Percentiles rank a stretch among this genome's conserved stretches.
Conservation (phyloP, 2,329 filamentous ascomycete species). For the Drechmeria coniospora region DNA sequence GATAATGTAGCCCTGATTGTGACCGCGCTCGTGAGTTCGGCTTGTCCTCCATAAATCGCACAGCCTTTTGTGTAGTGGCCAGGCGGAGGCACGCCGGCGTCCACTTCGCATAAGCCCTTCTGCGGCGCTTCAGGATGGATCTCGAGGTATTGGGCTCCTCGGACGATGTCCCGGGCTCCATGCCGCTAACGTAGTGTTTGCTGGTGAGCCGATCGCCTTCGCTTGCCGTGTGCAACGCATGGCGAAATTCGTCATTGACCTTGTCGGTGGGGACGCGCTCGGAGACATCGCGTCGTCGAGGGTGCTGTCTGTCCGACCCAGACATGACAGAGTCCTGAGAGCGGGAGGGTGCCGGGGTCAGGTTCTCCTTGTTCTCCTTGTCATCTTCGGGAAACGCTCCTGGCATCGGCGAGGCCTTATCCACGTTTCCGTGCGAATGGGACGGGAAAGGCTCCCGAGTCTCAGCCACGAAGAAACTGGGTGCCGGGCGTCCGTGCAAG, state of each 20-base stretch:
- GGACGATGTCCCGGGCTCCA: too few relatives aligned
- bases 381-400: slow-evolving; percentile 12
- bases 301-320: too few relatives aligned
- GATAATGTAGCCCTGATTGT: slow-evolving; percentile 12
- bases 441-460: slow-evolving; percentile 9
- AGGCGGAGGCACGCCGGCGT: slow-evolving; percentile 12
- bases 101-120: slow-evolving; percentile 5
- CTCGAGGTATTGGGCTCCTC: too few relatives aligned
- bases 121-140: slow-evolving; percentile 15
- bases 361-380: too few relatives aligned
- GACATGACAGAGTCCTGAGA: too few relatives aligned
- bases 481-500: slow-evolving; percentile 10
- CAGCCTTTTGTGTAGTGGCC: slow-evolving; percentile 11
- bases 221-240: slow-evolving; percentile 8
- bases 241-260: slow-evolving; percentile 7
- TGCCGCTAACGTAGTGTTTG: slow-evolving; percentile 8
- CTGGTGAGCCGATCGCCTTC: slow-evolving; percentile 8
- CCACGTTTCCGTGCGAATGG: slow-evolving; percentile 6
- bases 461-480: slow-evolving; percentile 13
- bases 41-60: slow-evolving; percentile 15
- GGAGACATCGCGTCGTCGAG: too few relatives aligned
- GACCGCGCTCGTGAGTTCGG: slow-evolving; percentile 11
- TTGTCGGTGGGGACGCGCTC: too few relatives aligned
- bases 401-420: slow-evolving; percentile 8
- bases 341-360: too few relatives aligned